Evolutionary conservation across 2,329 filamentous ascomycete species (phyloP).

Genomic region (Monosporascus ibericus): DNA sequence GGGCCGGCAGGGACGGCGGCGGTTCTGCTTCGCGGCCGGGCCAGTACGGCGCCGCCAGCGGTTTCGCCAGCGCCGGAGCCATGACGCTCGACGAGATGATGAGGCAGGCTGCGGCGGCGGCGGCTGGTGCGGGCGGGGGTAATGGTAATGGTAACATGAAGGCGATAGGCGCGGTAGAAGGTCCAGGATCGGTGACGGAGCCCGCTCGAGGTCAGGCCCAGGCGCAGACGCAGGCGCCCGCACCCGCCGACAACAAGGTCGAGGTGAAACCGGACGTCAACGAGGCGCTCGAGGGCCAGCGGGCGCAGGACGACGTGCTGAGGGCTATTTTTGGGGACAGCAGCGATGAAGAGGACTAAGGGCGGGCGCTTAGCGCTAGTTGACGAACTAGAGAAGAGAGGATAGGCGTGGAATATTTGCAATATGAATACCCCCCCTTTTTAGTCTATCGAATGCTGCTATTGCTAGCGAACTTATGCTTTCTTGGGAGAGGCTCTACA

Average conservation of each 20-base stretch:
- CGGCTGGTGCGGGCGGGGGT: background rate
- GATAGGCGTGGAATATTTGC: background rate
- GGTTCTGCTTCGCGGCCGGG: constrained; percentile 9
- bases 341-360: constrained; percentile 48
- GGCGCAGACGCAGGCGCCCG: no score
- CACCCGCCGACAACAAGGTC: constrained; percentile 10
- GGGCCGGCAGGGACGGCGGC: constrained; percentile 13
- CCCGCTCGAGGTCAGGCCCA: no score
- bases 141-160: background rate
- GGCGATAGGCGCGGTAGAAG: background rate
- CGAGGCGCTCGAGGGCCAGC: constrained; percentile 66
- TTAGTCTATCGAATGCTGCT: no score
- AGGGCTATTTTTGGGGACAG: constrained; percentile 91
- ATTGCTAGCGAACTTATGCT: no score
- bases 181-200: constrained; percentile 1
- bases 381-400: background rate
- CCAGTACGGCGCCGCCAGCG: constrained; percentile 3
- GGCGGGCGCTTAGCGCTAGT: constrained; percentile 4
- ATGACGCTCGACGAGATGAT: constrained; percentile 27
- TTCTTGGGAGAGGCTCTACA: no score
- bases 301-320: constrained; percentile 76
- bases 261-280: constrained; percentile 68
- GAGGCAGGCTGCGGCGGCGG: constrained; percentile 17
- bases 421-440: background rate
- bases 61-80: constrained; percentile 9